phyloP scores from a whole-genome alignment of 139 green algal species.

The Edaphochlamys debaryana region DNA sequence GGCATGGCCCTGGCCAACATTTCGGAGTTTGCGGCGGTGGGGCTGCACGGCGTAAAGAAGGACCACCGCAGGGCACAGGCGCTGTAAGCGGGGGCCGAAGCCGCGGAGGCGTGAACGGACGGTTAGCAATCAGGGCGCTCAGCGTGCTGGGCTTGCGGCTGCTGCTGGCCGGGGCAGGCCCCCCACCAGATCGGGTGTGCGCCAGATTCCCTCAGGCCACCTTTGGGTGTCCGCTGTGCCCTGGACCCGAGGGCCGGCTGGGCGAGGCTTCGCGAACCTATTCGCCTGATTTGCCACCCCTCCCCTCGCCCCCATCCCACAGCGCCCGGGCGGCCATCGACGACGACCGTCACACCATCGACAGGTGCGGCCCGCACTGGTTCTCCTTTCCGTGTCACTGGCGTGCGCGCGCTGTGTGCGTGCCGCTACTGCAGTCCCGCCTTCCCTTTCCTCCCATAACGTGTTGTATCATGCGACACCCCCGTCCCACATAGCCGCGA shows the following conservation, averaged over 20 bases:
- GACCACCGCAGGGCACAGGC: background rate
- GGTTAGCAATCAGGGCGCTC: background rate
- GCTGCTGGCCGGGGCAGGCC: too few relatives aligned
- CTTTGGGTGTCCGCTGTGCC: background rate
- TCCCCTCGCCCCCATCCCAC: background rate
- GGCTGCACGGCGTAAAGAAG: background rate
- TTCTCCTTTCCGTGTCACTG: background rate
- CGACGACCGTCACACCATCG: constrained; percentile 1
- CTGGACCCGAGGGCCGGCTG: background rate
- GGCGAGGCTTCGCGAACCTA: too few relatives aligned
- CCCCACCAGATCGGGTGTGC: too few relatives aligned
- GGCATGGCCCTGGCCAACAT: constrained; percentile 16
- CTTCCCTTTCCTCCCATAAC: too few relatives aligned
- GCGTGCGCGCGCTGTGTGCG: background rate
- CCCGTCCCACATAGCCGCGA: too few relatives aligned
- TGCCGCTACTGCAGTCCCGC: background rate
- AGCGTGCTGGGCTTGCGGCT: background rate
- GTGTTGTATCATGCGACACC: too few relatives aligned
- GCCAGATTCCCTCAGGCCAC: background rate
- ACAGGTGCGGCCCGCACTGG: background rate
- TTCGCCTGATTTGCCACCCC: too few relatives aligned
- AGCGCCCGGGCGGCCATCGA: background rate
- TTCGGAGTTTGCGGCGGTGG: background rate
- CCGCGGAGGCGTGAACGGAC: background rate
- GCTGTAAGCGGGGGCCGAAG: background rate